These are phyloP conservation scores for Peronospora farinosa DNA, from an alignment of 352 stramenopile species.

Conservation along the genomic window DNA sequence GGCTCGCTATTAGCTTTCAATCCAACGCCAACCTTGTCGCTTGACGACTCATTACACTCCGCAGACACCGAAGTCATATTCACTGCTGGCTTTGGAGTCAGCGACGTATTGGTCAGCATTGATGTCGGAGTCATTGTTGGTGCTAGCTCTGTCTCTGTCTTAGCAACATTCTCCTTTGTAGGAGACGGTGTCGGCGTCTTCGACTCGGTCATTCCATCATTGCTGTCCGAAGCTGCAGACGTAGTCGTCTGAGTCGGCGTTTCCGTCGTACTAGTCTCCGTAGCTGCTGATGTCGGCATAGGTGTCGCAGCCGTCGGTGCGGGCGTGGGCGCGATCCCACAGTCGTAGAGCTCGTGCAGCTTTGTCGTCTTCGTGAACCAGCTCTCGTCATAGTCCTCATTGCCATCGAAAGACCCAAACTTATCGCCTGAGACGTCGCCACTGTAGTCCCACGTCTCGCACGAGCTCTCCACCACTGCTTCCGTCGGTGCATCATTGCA, in stretches of 20 bases:
- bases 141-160: conserved; percentile 2
- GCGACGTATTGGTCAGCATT: neutral
- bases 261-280: conserved; percentile 5
- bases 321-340: conserved; percentile 21
- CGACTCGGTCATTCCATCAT: conserved; percentile 6
- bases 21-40: conserved; percentile 1
- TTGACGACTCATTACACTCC: conserved; percentile 10
- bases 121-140: neutral
- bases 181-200: conserved; percentile 3
- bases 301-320: conserved; percentile 20
- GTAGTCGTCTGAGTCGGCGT: conserved; percentile 4
- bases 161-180: neutral
- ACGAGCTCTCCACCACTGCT: conserved; percentile 8
- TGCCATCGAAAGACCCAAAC: conserved; percentile 17
- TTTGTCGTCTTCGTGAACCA: conserved; percentile 30
- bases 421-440: conserved; percentile 18
- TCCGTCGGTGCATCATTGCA: conserved; percentile 13
- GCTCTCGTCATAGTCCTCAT: conserved; percentile 27
- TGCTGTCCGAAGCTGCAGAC: neutral
- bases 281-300: conserved; percentile 12
- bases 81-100: neutral
- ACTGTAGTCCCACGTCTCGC: conserved; percentile 32
- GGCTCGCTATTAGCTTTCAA: conserved; percentile 1
- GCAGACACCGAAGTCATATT: conserved; percentile 1
- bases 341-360: conserved; percentile 25